Base-by-base conservation (phyloP, 129 eudicot genomes). In the Apium graveolens region DNA sequence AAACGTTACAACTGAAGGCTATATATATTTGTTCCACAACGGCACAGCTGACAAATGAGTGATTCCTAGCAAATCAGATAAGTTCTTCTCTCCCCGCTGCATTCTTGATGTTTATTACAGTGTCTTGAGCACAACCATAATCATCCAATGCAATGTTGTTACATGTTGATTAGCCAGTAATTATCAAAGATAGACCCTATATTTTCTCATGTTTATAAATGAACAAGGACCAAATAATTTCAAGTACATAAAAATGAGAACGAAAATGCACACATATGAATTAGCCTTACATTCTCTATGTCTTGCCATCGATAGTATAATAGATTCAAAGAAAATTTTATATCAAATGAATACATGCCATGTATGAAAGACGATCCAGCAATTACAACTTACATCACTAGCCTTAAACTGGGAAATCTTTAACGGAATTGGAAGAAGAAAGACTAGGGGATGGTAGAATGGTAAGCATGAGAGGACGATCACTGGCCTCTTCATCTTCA, bases 401-500 rank as follows among this genome's bases (percentile, higher is more conserved):
- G 66, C 66, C 66, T 72, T 45, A 72, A 20, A 72, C 76, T 0
- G 53, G 76, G 6, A n/a, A 20, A 41, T 5, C 42, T 12, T 26
- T 29, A 29, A 42, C 53, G 21, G 76, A 42, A 8, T 24, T 14
- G 21, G 76, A 72, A 72, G 76, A 26, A 29, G 76, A 41, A 45
- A 72, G 35, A n/a, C 53, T 72, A 2, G 76, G 51, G 51, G 20
- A 72, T 41, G 27, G 78, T 74, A 81, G 85, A 35, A 85, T 85
- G 74, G 91, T 82, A 37, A 87, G 84, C 85, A 91, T 84, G 39
- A 91, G 88, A 4, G 97, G 97, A 14, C 90, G 91, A 68, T 89
- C 92, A 32, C 84, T 89, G 37, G 89, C 97, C 76, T 88, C 96
- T 74, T 83, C 87, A 10, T 88, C 96, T 74, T 83, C 87, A 10